A percentile compares a stretch with the other conserved stretches of the same genome.
phyloP scores from a whole-genome alignment of 148 eudicot genomes.

The Amaranthus cruentus region DNA sequence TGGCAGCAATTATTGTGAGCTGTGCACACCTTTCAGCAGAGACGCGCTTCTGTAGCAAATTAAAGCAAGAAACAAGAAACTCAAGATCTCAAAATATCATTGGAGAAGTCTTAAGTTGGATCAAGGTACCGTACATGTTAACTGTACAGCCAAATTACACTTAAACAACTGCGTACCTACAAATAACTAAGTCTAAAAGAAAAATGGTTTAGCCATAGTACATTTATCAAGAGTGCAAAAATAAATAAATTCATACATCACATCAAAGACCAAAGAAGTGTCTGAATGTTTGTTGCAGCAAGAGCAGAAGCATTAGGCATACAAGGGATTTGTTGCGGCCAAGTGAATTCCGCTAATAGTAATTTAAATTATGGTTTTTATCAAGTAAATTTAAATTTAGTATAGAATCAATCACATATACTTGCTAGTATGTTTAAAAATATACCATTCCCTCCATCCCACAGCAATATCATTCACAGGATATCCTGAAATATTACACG shows the following conservation, averaged over 20 bases:
- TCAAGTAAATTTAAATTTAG: not conserved
- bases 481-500: too few species aligned
- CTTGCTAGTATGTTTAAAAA: not conserved
- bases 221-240: not conserved
- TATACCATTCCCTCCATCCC: too few species aligned
- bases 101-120: not conserved
- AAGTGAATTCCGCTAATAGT: not conserved
- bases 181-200: not conserved
- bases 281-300: not conserved
- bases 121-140: not conserved
- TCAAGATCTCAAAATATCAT: constrained; percentile 3
- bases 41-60: constrained; percentile 59
- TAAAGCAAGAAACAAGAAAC: not conserved
- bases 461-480: too few species aligned
- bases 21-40: constrained; percentile 86
- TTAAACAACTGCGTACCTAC: not conserved
- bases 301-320: not conserved
- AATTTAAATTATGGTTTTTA: not conserved
- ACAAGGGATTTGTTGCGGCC: not conserved
- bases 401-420: not conserved
- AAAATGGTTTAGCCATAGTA: not conserved
- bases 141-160: not conserved
- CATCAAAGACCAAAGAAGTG: not conserved
- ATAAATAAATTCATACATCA: constrained; percentile 1
- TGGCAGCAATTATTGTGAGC: constrained; percentile 84